Evolutionary conservation across 2,329 filamentous ascomycete species (phyloP).

Genomic region (Truncatella angustata): DNA sequence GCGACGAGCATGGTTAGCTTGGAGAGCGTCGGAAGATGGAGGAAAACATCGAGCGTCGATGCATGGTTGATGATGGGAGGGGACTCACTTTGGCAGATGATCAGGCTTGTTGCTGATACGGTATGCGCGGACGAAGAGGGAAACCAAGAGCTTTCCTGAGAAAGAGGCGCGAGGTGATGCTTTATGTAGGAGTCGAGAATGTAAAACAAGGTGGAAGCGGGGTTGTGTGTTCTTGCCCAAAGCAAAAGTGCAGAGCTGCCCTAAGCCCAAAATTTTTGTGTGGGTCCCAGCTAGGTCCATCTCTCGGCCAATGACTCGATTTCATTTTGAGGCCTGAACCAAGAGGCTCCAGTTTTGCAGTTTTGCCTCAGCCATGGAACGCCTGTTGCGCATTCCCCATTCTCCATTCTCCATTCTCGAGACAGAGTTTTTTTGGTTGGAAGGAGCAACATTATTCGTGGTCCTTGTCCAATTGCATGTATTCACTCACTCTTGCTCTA

Average conservation of each 20-base stretch:
- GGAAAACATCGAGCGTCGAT: not conserved
- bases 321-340: not conserved
- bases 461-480: no score
- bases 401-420: no score
- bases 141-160: slow-evolving; percentile 1
- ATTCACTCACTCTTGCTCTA: no score
- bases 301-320: slow-evolving; percentile 4
- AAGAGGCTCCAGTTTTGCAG: not conserved
- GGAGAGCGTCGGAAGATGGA: not conserved
- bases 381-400: no score
- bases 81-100: slow-evolving; percentile 5
- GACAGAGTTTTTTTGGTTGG: no score
- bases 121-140: slow-evolving; percentile 5
- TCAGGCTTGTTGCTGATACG: slow-evolving; percentile 4
- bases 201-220: not conserved
- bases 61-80: not conserved
- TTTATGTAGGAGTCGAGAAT: not conserved
- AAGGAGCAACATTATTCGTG: no score
- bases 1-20: slow-evolving; percentile 2
- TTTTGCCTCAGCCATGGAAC: slow-evolving; percentile 1
- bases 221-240: not conserved
- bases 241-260: slow-evolving; percentile 4
- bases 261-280: slow-evolving; percentile 8
- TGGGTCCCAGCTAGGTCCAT: not conserved
- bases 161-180: slow-evolving; percentile 5